phyloP scores from a whole-genome alignment of 768 basidiomycete genomes.

The Naganishia vishniacii region DNA sequence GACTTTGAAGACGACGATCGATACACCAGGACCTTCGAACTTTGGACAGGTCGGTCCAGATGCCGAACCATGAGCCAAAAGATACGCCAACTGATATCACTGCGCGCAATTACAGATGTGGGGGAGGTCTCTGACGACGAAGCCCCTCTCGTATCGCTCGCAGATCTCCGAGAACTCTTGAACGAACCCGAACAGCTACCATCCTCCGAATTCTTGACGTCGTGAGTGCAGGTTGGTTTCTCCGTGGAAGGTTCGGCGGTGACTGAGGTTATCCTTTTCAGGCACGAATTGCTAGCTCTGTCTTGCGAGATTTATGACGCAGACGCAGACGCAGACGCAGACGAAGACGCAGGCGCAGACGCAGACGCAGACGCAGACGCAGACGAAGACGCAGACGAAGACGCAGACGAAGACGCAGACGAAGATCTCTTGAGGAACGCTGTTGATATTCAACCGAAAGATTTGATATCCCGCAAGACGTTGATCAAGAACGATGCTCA shows the following conservation, averaged over 20 bases:
- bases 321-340: too few species aligned
- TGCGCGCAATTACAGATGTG: background rate
- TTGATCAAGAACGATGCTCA: background rate
- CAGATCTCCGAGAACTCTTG: background rate
- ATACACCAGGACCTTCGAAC: too few species aligned
- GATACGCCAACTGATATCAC: background rate
- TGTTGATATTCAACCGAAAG: background rate
- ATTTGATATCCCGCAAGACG: background rate
- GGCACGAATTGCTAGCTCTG: slow-evolving; percentile 7
- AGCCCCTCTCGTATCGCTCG: background rate
- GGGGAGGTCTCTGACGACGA: background rate
- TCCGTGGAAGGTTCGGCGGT: too few species aligned
- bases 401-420: too few species aligned
- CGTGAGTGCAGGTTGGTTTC: background rate
- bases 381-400: too few species aligned
- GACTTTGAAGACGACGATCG: too few species aligned
- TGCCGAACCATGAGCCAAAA: background rate
- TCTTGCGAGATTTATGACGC: background rate
- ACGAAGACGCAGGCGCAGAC: too few species aligned
- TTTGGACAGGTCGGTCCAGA: background rate
- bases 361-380: too few species aligned
- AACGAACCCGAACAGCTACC: slow-evolving; percentile 11
- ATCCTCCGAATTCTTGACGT: background rate
- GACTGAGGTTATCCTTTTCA: background rate
- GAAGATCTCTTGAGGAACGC: background rate